These are phyloP conservation scores for Stagonosporopsis vannaccii DNA, from an alignment of 2,329 filamentous ascomycete genomes.

Conservation along the genomic window DNA sequence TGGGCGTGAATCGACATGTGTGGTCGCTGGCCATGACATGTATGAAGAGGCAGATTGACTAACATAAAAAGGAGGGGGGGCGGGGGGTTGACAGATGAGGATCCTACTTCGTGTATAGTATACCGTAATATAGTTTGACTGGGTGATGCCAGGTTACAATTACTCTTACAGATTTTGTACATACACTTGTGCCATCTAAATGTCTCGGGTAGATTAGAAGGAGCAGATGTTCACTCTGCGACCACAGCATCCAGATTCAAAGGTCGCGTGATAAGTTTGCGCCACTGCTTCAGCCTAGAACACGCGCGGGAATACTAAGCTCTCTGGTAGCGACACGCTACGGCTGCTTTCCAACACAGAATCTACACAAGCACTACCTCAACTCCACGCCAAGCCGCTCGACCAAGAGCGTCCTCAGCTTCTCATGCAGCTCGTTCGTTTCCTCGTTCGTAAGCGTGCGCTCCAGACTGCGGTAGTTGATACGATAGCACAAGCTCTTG, in stretches of 20 bases:
- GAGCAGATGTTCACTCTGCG: background rate
- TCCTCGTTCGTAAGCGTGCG: conserved; percentile 86
- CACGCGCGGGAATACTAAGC: background rate
- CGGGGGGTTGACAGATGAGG: background rate
- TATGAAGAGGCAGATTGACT: background rate
- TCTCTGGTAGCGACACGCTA: background rate
- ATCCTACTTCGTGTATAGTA: background rate
- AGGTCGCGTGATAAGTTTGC: background rate
- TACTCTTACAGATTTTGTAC: background rate
- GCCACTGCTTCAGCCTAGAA: background rate
- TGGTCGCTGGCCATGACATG: background rate
- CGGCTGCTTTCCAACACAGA: background rate
- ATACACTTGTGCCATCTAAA: background rate
- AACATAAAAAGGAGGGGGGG: background rate
- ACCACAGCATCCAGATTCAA: background rate
- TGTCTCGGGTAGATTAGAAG: background rate
- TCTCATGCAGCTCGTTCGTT: conserved; percentile 76
- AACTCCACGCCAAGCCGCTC: conserved; percentile 80
- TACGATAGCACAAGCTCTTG: conserved; percentile 87
- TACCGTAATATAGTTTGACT: background rate
- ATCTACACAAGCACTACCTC: conserved; percentile 58
- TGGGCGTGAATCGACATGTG: too few species aligned
- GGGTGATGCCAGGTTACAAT: background rate
- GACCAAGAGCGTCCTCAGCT: conserved; percentile 70
- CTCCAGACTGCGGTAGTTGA: conserved; percentile 93